A percentile compares a stretch with the other conserved stretches of the same genome.
Evolutionary conservation across 805 yeast species (phyloP).

Genomic region (Pichia heedii): DNA sequence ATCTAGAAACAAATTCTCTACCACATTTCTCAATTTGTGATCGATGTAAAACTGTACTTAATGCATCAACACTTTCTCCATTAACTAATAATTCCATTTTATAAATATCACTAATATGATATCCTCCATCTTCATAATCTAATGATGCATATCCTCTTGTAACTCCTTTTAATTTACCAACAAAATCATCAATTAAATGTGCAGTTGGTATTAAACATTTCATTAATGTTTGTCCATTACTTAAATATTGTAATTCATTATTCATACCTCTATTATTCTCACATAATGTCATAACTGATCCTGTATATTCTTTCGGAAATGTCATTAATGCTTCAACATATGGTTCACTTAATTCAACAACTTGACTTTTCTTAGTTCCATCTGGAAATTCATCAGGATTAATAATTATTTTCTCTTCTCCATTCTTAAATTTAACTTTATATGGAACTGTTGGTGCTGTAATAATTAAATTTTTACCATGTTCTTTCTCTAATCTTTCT

Average conservation of each 20-base stretch:
- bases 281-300: slow-evolving; percentile 78
- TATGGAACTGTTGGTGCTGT: slow-evolving; percentile 97
- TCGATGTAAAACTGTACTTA: slow-evolving; percentile 82
- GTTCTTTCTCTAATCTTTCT: slow-evolving; percentile 85
- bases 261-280: slow-evolving; percentile 80
- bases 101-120: slow-evolving; percentile 67
- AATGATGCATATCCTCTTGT: slow-evolving; percentile 91
- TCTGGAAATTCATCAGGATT: slow-evolving; percentile 94
- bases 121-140: slow-evolving; percentile 93
- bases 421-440: slow-evolving; percentile 59
- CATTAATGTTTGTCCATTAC: slow-evolving; percentile 72
- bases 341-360: slow-evolving; percentile 64
- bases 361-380: slow-evolving; percentile 31
- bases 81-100: slow-evolving; percentile 85
- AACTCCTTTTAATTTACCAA: slow-evolving; percentile 83
- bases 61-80: slow-evolving; percentile 83
- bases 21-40: slow-evolving; percentile 69
- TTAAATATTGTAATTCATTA: slow-evolving; percentile 63
- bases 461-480: slow-evolving; percentile 84
- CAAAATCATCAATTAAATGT: slow-evolving; percentile 88
- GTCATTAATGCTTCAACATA: slow-evolving; percentile 86
- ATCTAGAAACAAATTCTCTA: slow-evolving; percentile 71
- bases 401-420: slow-evolving; percentile 55
- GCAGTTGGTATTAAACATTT: slow-evolving; percentile 80
- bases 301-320: slow-evolving; percentile 82